Conservation (phyloP, 192 early-diverging fungal genomes). For the Phycomyces nitens region DNA sequence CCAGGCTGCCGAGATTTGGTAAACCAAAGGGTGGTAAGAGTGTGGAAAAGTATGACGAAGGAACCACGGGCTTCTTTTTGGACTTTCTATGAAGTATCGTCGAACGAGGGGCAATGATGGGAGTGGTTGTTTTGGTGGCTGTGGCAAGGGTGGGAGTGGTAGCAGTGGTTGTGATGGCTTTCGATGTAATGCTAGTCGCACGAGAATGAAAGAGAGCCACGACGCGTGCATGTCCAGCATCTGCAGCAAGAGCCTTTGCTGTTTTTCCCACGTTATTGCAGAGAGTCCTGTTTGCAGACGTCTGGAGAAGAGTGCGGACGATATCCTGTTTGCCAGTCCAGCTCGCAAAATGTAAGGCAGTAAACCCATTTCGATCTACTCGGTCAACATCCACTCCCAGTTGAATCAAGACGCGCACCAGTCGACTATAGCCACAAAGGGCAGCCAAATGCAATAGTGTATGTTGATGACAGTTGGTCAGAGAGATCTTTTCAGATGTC, state of each 20-base stretch:
- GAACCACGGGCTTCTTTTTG: too few species aligned
- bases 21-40: neutral
- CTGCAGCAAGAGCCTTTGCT: conserved; percentile 10
- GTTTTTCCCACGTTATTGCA: conserved; percentile 26
- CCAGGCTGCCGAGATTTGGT: neutral
- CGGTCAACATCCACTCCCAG: conserved; percentile 37
- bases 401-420: conserved; percentile 32
- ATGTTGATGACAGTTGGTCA: conserved; percentile 25
- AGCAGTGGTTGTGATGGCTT: neutral
- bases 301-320: conserved; percentile 40
- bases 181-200: neutral
- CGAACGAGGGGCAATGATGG: too few species aligned
- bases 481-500: neutral
- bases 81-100: too few species aligned
- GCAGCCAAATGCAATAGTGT: conserved; percentile 53
- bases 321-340: conserved; percentile 51
- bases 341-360: conserved; percentile 56
- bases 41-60: too few species aligned
- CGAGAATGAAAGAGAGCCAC: conserved; percentile 6
- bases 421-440: conserved; percentile 43
- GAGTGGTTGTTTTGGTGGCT: too few species aligned
- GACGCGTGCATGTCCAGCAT: conserved; percentile 14
- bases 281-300: conserved; percentile 19
- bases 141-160: neutral
- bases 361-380: conserved; percentile 51